Evolutionary conservation across 345 rosid species (phyloP).

Genomic region (Salix viminalis): DNA sequence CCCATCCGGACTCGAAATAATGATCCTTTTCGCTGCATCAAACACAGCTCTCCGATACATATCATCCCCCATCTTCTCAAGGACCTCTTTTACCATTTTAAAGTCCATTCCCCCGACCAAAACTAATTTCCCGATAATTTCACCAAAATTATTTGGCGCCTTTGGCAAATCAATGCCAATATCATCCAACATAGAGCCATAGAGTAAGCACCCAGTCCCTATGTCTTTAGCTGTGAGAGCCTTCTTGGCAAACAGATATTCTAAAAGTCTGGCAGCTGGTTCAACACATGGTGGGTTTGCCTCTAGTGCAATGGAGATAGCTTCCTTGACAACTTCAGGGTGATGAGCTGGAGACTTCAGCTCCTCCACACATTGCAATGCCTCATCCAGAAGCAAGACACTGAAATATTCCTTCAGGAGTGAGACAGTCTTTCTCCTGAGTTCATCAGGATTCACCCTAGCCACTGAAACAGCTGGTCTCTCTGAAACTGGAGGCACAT

Average conservation of each 20-base stretch:
- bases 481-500: conserved; percentile 29
- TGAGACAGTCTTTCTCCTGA: conserved; percentile 54
- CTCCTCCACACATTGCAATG: conserved; percentile 68
- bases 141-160: conserved; percentile 75
- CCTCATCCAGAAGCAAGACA: conserved; percentile 56
- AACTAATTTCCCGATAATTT: conserved; percentile 61
- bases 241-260: conserved; percentile 41
- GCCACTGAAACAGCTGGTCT: conserved; percentile 29
- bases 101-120: conserved; percentile 50
- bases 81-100: conserved; percentile 49
- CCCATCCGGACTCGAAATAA: conserved; percentile 34
- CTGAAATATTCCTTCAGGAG: conserved; percentile 73
- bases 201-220: conserved; percentile 61
- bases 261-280: conserved; percentile 46
- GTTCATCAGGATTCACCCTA: conserved; percentile 41
- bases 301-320: conserved; percentile 64
- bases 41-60: conserved; percentile 48
- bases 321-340: conserved; percentile 78
- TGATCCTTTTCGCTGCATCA: conserved; percentile 42
- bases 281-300: conserved; percentile 60
- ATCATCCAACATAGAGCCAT: conserved; percentile 69
- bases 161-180: conserved; percentile 79
- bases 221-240: conserved; percentile 47
- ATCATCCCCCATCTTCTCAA: conserved; percentile 65
- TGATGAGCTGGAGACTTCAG: conserved; percentile 58